Percentiles rank a stretch among this genome's conserved stretches.
Evolutionary conservation across 108 stramenopile species (phyloP).

Genomic region (Seminavis robusta): DNA sequence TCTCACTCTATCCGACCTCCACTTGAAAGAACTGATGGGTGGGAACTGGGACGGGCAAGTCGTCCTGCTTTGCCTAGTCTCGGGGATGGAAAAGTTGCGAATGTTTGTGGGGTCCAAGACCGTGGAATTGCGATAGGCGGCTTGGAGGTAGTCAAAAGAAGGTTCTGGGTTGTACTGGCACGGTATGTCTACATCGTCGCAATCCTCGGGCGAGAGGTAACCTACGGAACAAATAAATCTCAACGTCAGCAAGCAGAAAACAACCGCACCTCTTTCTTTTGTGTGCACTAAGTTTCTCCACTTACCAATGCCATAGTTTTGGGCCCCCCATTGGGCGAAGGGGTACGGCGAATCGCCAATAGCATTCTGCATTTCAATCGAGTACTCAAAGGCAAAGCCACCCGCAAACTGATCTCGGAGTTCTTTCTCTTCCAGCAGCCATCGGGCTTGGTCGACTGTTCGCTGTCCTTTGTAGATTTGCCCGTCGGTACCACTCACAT

Average conservation of each 20-base stretch:
- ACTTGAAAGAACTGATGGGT: neutral
- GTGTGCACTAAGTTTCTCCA: no score
- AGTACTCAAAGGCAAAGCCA: constrained; percentile 47
- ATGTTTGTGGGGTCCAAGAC: neutral
- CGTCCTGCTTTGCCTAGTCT: neutral
- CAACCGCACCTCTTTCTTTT: no score
- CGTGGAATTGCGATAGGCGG: neutral
- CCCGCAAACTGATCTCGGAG: constrained; percentile 31
- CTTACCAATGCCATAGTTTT: constrained; percentile 30
- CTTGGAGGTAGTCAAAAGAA: constrained; percentile 7
- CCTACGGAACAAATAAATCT: no score
- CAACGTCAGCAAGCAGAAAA: no score
- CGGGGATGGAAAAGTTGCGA: neutral
- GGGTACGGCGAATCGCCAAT: constrained; percentile 18
- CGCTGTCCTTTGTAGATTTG: constrained; percentile 47
- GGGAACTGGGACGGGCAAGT: constrained; percentile 2
- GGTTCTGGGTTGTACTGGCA: constrained; percentile 22
- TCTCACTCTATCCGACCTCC: neutral
- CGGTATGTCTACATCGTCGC: constrained; percentile 14
- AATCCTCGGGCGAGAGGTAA: constrained; percentile 23
- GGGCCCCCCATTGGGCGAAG: constrained; percentile 12
- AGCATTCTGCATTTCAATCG: constrained; percentile 26
- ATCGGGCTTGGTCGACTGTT: constrained; percentile 17
- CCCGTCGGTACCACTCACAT: constrained; percentile 15
- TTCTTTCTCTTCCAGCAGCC: constrained; percentile 7